These are phyloP conservation scores for Perkinsela sp. DNA, from an alignment of 208 protist species.

Conservation along the genomic window DNA sequence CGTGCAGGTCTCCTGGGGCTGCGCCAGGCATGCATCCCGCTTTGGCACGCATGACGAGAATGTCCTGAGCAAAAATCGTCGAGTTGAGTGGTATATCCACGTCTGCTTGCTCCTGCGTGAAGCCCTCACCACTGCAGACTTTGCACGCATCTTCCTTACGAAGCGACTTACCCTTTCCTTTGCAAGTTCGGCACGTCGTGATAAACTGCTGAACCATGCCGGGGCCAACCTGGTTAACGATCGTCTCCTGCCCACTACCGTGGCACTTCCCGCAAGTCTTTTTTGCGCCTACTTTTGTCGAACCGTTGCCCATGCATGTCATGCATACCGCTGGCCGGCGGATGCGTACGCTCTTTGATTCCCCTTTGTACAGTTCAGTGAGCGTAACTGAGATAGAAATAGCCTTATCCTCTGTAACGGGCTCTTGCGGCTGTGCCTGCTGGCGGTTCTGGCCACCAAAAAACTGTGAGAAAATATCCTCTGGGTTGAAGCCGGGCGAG, in stretches of 20 bases:
- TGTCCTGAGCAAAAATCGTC: constrained; percentile 78
- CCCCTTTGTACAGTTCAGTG: constrained; percentile 50
- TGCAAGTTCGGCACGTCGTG: constrained; percentile 60
- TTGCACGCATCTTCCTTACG: constrained; percentile 75
- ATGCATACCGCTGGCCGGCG: constrained; percentile 50
- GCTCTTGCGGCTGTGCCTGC: constrained; percentile 9
- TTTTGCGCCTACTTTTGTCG: constrained; percentile 53
- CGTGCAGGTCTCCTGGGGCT: constrained; percentile 79
- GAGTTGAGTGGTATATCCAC: constrained; percentile 78
- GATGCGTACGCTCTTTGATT: constrained; percentile 31
- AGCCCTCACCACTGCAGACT: constrained; percentile 73
- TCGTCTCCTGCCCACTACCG: constrained; percentile 64
- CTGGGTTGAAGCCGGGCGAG: constrained; percentile 16
- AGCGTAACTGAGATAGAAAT: constrained; percentile 35
- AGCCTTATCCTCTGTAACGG: constrained; percentile 32
- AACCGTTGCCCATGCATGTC: constrained; percentile 47
- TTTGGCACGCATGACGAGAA: constrained; percentile 77
- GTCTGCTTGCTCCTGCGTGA: constrained; percentile 59
- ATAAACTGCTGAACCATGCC: constrained; percentile 86
- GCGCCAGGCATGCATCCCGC: constrained; percentile 69
- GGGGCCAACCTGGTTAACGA: constrained; percentile 71
- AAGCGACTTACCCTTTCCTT: constrained; percentile 60
- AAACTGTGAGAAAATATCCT: constrained; percentile 69
- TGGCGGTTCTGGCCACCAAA: constrained; percentile 23
- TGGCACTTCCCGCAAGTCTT: constrained; percentile 64